Percentiles rank a stretch among this genome's conserved stretches.
Evolutionary conservation across 345 rosid species (phyloP).

Genomic region (Sisymbrium irio): DNA sequence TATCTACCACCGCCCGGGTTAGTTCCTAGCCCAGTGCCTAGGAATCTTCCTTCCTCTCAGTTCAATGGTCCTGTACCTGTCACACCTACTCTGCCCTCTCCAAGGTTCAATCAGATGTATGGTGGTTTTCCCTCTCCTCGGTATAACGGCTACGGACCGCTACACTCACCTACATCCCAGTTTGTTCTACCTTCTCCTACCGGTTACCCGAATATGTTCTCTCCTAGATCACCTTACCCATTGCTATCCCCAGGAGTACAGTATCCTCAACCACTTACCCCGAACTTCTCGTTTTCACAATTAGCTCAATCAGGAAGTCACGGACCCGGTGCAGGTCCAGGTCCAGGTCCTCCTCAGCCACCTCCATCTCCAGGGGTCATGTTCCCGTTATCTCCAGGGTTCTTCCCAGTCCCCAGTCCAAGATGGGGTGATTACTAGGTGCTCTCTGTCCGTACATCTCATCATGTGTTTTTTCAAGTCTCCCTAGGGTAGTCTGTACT

Average conservation of each 20-base stretch:
- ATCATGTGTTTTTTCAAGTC: not conserved
- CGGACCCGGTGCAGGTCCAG: constrained; percentile 72
- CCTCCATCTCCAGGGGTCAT: constrained; percentile 67
- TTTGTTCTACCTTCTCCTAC: constrained; percentile 73
- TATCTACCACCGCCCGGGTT: constrained; percentile 35
- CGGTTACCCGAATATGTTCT: constrained; percentile 54
- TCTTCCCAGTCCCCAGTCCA: constrained; percentile 32
- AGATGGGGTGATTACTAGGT: constrained; percentile 32
- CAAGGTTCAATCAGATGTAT: constrained; percentile 46
- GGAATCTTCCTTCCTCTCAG: constrained; percentile 48
- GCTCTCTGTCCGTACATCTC: not conserved
- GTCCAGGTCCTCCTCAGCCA: constrained; percentile 52
- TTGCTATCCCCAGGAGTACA: constrained; percentile 73
- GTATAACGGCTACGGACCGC: constrained; percentile 56
- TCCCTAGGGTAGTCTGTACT: constrained; percentile 21
- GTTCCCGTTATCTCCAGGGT: constrained; percentile 49
- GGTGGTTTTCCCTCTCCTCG: constrained; percentile 52
- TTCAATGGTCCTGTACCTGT: constrained; percentile 54
- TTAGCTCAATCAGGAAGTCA: constrained; percentile 61
- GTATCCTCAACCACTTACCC: constrained; percentile 73
- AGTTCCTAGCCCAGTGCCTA: constrained; percentile 37
- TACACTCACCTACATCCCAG: constrained; percentile 84
- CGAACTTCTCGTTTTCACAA: constrained; percentile 74
- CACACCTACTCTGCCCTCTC: constrained; percentile 46
- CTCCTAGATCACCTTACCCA: constrained; percentile 75